phyloP scores from a whole-genome alignment of 148 eudicot genomes.

The Fallopia convolvulus region DNA sequence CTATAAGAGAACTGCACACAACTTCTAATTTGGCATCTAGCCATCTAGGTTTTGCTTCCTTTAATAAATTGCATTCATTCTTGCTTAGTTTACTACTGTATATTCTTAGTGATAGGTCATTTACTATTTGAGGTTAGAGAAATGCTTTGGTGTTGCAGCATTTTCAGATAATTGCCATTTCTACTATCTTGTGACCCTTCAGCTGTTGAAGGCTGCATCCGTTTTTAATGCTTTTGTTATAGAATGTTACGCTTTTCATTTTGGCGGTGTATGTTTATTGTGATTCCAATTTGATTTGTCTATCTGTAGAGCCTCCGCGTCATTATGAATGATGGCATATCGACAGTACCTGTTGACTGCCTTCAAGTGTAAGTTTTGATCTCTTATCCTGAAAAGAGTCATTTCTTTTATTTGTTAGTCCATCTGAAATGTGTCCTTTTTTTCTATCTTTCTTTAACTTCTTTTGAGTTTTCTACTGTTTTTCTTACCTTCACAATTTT shows the following conservation, averaged over 20 bases:
- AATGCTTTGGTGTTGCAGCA: neutral
- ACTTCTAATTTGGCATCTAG: neutral
- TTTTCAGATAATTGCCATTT: neutral
- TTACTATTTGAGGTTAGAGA: neutral
- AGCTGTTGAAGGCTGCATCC: neutral
- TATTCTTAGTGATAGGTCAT: neutral
- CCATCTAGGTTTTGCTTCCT: neutral
- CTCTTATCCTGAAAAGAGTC: neutral
- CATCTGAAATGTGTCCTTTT: neutral
- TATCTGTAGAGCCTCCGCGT: conserved; percentile 78
- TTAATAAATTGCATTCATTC: neutral
- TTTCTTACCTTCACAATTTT: neutral
- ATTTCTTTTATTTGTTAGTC: neutral
- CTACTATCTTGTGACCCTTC: neutral
- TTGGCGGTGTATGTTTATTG: conserved; percentile 5
- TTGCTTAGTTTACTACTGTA: neutral
- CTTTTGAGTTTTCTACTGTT: neutral
- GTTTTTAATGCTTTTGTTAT: neutral
- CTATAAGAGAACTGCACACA: neutral
- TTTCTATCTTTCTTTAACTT: neutral
- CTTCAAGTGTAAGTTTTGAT: conserved; percentile 64
- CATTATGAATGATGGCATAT: conserved; percentile 90
- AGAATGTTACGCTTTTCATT: neutral
- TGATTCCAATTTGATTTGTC: conserved; percentile 12
- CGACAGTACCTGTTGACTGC: conserved; percentile 74